Evolutionary conservation across 2,329 filamentous ascomycete species (phyloP).

Genomic region (Thermochaetoides dissita): DNA sequence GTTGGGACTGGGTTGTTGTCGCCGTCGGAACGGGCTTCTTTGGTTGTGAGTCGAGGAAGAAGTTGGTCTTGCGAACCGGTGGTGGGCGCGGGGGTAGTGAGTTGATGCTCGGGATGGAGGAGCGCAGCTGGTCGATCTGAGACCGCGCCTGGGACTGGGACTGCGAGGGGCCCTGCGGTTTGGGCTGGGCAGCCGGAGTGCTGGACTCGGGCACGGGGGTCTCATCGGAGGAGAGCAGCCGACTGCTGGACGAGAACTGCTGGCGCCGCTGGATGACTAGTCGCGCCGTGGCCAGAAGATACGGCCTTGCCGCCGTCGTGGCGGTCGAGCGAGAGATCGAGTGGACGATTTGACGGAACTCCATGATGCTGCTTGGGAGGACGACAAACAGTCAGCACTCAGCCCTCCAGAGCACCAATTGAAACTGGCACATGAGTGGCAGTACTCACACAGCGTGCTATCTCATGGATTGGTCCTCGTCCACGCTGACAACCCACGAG

Average conservation of each 20-base stretch:
- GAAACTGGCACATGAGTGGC: too few relatives aligned
- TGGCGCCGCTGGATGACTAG: slow-evolving; percentile 2
- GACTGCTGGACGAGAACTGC: slow-evolving; percentile 6
- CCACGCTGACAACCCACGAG: too few relatives aligned
- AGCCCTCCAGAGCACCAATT: neutral
- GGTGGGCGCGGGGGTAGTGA: slow-evolving; percentile 3
- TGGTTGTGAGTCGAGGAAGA: neutral
- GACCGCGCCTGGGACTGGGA: neutral
- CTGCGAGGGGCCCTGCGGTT: too few relatives aligned
- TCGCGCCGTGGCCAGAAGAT: slow-evolving; percentile 6
- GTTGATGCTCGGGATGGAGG: neutral
- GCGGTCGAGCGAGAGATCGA: slow-evolving; percentile 10
- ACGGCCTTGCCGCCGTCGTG: slow-evolving; percentile 5
- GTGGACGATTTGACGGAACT: slow-evolving; percentile 14
- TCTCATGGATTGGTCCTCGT: too few relatives aligned
- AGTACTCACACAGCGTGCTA: too few relatives aligned
- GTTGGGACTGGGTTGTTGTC: neutral
- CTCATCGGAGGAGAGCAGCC: neutral
- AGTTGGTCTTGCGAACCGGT: slow-evolving; percentile 1
- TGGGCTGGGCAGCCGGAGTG: too few relatives aligned
- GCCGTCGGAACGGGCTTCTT: neutral
- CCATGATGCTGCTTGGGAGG: slow-evolving; percentile 12
- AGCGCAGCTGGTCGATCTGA: neutral
- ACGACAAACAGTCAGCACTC: too few relatives aligned
- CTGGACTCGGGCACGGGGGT: too few relatives aligned